Percentiles rank a stretch among this genome's conserved stretches.
Evolutionary conservation across 331 rosid species (phyloP).

Genomic region (Quercus tomentella): DNA sequence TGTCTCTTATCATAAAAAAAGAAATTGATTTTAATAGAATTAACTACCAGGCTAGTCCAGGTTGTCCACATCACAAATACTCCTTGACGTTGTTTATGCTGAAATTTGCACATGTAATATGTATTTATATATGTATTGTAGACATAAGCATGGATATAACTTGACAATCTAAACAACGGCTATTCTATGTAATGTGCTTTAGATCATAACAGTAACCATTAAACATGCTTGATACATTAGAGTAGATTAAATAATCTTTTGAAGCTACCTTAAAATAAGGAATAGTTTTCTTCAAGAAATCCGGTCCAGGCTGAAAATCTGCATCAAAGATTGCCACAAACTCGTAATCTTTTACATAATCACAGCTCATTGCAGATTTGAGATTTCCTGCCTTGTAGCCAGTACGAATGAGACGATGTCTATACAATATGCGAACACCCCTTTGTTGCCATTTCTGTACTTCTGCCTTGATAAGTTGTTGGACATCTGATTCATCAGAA

Average conservation of each 20-base stretch:
- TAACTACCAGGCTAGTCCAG: not conserved
- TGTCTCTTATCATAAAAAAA: not conserved
- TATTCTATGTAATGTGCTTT: not conserved
- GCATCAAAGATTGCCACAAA: conserved; percentile 97
- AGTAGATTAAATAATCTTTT: not conserved
- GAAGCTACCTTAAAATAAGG: conserved; percentile 89
- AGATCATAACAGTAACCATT: not conserved
- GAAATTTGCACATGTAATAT: not conserved
- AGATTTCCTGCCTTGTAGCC: conserved; percentile 99
- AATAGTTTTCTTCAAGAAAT: conserved; percentile 86
- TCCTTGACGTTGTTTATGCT: not conserved
- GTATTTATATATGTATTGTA: not conserved
- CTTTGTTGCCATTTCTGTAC: conserved; percentile 96
- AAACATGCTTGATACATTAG: conserved; percentile 5
- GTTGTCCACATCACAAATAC: not conserved
- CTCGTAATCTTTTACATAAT: conserved; percentile 91
- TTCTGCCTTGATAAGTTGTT: conserved; percentile 91
- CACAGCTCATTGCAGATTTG: conserved; percentile 94
- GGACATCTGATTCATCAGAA: conserved; percentile 84
- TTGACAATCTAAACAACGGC: not conserved
- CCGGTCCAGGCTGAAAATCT: conserved; percentile 97
- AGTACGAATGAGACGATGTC: conserved; percentile 90
- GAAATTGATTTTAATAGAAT: not conserved
- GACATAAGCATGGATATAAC: not conserved
- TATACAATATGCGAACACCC: conserved; percentile 76